Percentiles rank a stretch among this genome's conserved stretches.
Evolutionary conservation across 2,329 filamentous ascomycete genomes (phyloP).

Genomic region (Fusarium sp.): DNA sequence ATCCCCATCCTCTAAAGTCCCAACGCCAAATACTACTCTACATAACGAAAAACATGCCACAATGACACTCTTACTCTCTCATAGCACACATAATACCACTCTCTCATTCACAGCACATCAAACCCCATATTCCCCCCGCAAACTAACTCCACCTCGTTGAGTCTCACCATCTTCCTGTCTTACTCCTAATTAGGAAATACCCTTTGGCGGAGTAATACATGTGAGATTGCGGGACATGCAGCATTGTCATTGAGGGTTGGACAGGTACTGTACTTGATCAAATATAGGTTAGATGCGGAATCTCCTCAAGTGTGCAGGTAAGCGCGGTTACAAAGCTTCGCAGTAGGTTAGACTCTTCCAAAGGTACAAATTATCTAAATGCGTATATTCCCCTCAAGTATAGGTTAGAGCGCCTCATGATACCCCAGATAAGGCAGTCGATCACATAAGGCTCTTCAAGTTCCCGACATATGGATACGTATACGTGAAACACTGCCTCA

Average conservation of each 20-base stretch:
- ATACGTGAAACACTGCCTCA: not conserved
- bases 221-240: not conserved
- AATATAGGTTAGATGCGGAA: not conserved
- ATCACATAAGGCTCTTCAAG: not conserved
- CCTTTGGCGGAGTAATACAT: conserved; percentile 8
- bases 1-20: not conserved
- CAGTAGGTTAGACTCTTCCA: not conserved
- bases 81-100: too few relatives aligned
- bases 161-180: conserved; percentile 31
- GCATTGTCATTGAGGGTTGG: not conserved
- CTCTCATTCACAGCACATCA: too few relatives aligned
- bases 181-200: conserved; percentile 11
- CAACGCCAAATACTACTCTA: not conserved
- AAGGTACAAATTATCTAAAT: too few relatives aligned
- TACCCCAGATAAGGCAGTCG: not conserved
- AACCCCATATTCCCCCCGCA: conserved; percentile 33
- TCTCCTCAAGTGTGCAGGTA: not conserved
- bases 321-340: not conserved
- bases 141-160: conserved; percentile 18
- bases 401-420: not conserved
- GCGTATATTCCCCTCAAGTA: too few relatives aligned
- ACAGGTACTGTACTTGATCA: not conserved
- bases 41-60: conserved; percentile 28
- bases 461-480: not conserved
- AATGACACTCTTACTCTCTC: not conserved